Evolutionary conservation across 768 basidiomycete genomes (phyloP).

Genomic region (Boletus fagicola): DNA sequence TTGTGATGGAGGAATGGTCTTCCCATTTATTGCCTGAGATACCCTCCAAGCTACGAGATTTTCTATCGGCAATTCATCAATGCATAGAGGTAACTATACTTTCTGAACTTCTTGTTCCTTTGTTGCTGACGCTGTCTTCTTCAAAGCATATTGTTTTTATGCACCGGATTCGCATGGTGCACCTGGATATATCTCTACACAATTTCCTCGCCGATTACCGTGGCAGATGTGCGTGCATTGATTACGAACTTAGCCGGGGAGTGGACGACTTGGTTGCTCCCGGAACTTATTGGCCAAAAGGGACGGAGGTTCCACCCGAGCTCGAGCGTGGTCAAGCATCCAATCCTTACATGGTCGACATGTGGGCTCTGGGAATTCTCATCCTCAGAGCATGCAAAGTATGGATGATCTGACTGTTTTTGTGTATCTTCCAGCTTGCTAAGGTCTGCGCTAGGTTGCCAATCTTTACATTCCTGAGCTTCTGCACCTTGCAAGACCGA

Average conservation of each 20-base stretch:
- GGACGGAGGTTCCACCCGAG: slow-evolving; percentile 73
- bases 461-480: slow-evolving; percentile 60
- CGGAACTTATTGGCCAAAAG: slow-evolving; percentile 43
- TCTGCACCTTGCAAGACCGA: slow-evolving; percentile 51
- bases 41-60: slow-evolving; percentile 51
- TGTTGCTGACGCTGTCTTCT: slow-evolving; percentile 4
- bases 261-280: slow-evolving; percentile 42
- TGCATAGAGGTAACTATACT: slow-evolving; percentile 58
- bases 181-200: slow-evolving; percentile 68
- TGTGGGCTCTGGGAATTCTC: slow-evolving; percentile 69
- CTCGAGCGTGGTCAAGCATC: slow-evolving; percentile 47
- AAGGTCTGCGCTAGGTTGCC: slow-evolving; percentile 42
- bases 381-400: slow-evolving; percentile 68
- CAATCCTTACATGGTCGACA: slow-evolving; percentile 70
- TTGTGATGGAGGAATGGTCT: slow-evolving; percentile 83
- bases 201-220: slow-evolving; percentile 67
- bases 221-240: slow-evolving; percentile 69
- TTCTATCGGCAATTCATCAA: slow-evolving; percentile 59
- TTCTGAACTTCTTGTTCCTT: neutral
- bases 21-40: slow-evolving; percentile 52
- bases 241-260: slow-evolving; percentile 65
- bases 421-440: neutral
- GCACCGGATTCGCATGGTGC: slow-evolving; percentile 63
- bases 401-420: slow-evolving; percentile 15
- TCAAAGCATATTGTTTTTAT: slow-evolving; percentile 65